Percentiles rank a stretch among this genome's conserved stretches.
These are phyloP conservation scores for Xylariaceae sp. DNA, from an alignment of 2,329 filamentous ascomycete genomes.

Conservation along the genomic window DNA sequence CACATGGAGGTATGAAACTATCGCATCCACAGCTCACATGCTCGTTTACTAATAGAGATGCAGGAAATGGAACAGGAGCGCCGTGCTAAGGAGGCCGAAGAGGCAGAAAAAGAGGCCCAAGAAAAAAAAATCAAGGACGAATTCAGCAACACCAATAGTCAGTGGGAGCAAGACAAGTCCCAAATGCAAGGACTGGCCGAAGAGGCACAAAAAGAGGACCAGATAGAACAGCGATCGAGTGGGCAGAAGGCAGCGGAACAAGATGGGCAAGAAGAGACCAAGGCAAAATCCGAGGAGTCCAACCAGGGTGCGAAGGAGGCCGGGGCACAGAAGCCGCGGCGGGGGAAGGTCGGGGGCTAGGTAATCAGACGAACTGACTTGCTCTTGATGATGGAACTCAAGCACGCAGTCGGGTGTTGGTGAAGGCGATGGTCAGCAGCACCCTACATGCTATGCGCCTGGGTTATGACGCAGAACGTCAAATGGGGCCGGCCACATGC, in stretches of 20 bases:
- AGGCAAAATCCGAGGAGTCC: background rate
- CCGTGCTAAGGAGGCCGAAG: conserved; percentile 70
- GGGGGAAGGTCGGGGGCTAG: too few relatives aligned
- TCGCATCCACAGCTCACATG: background rate
- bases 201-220: conserved; percentile 34
- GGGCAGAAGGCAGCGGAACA: conserved; percentile 1
- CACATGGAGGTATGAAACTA: conserved; percentile 73
- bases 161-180: conserved; percentile 88
- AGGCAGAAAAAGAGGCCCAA: conserved; percentile 63
- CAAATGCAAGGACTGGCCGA: conserved; percentile 63
- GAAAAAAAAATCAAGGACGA: conserved; percentile 72
- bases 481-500: too few relatives aligned
- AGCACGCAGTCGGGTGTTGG: too few relatives aligned
- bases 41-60: conserved; percentile 7
- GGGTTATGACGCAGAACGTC: too few relatives aligned
- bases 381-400: too few relatives aligned
- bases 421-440: too few relatives aligned
- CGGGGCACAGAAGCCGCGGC: conserved; percentile 5
- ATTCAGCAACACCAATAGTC: conserved; percentile 66
- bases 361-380: too few relatives aligned
- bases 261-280: background rate
- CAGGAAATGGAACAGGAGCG: conserved; percentile 91
- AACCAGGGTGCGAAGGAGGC: conserved; percentile 3
- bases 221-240: background rate
- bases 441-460: too few relatives aligned